phyloP scores from a whole-genome alignment of 2,329 filamentous ascomycete species.

The Colletotrichum liaoningense region DNA sequence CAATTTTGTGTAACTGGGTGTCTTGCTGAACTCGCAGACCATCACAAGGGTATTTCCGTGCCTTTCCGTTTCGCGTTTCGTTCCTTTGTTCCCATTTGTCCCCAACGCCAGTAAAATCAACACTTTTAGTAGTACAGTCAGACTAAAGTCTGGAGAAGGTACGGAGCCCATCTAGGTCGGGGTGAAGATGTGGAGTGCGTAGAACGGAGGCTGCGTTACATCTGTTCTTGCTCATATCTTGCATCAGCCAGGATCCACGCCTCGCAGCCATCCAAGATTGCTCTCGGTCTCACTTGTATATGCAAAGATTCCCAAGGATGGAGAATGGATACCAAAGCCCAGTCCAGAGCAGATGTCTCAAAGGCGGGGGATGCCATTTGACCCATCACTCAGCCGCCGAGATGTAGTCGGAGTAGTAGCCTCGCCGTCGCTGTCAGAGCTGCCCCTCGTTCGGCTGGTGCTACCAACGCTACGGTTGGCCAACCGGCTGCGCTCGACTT shows the following conservation, averaged over 20 bases:
- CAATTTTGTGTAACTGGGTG: slow-evolving; percentile 22
- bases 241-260: neutral
- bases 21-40: neutral
- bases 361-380: slow-evolving; percentile 49
- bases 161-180: neutral
- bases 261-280: neutral
- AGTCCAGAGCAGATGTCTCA: slow-evolving; percentile 31
- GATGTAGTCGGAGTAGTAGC: slow-evolving; percentile 30
- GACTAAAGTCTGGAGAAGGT: neutral
- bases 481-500: slow-evolving; percentile 49
- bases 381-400: slow-evolving; percentile 44
- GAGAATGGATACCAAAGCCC: neutral
- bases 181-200: neutral
- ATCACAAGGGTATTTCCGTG: slow-evolving; percentile 33
- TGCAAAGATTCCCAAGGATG: neutral
- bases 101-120: slow-evolving; percentile 16
- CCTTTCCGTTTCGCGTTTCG: slow-evolving; percentile 12
- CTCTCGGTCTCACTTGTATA: neutral
- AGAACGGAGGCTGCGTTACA: neutral
- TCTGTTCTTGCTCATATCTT: neutral
- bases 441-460: slow-evolving; percentile 39
- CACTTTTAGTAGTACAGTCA: slow-evolving; percentile 1
- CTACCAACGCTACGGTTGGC: slow-evolving; percentile 37
- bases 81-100: neutral
- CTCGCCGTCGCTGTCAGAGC: slow-evolving; percentile 41